These are phyloP conservation scores for Suhomyces taliae DNA, from an alignment of 1,139 yeast genomes.

Conservation along the genomic window DNA sequence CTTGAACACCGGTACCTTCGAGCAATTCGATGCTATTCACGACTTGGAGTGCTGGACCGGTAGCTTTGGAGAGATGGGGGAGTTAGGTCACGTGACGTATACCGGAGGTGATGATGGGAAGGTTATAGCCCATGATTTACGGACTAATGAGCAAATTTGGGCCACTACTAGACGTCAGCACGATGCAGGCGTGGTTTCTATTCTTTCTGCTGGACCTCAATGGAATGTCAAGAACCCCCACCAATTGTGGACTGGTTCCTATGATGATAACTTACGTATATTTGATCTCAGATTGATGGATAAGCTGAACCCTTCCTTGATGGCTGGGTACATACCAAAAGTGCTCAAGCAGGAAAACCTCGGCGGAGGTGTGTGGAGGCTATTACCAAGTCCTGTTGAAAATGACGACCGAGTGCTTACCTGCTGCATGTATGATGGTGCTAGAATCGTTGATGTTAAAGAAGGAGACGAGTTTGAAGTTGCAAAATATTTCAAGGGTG, in stretches of 20 bases:
- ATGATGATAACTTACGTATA: constrained; percentile 74
- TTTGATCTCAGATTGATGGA: constrained; percentile 69
- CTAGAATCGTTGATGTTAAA: constrained; percentile 53
- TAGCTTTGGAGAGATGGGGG: constrained; percentile 61
- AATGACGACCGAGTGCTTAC: constrained; percentile 54
- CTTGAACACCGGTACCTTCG: constrained; percentile 16
- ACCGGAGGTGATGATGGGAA: constrained; percentile 92
- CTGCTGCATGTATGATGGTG: constrained; percentile 97
- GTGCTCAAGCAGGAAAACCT: constrained; percentile 47
- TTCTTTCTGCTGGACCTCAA: constrained; percentile 47
- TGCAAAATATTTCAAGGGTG: constrained; percentile 54
- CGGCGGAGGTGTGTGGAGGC: constrained; percentile 96
- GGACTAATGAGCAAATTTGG: constrained; percentile 54
- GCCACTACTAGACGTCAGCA: constrained; percentile 57
- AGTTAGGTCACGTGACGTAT: constrained; percentile 58
- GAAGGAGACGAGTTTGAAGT: constrained; percentile 42
- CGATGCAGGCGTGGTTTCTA: constrained; percentile 86
- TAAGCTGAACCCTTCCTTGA: constrained; percentile 32
- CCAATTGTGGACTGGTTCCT: constrained; percentile 83
- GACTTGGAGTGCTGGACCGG: constrained; percentile 90
- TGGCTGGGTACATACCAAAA: constrained; percentile 51
- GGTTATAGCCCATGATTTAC: constrained; percentile 71
- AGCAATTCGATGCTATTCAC: constrained; percentile 41
- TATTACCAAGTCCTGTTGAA: constrained; percentile 58
- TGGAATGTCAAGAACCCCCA: constrained; percentile 49